These are phyloP conservation scores for Colletotrichum orbiculare DNA, from an alignment of 2,329 filamentous ascomycete species.

Conservation along the genomic window DNA sequence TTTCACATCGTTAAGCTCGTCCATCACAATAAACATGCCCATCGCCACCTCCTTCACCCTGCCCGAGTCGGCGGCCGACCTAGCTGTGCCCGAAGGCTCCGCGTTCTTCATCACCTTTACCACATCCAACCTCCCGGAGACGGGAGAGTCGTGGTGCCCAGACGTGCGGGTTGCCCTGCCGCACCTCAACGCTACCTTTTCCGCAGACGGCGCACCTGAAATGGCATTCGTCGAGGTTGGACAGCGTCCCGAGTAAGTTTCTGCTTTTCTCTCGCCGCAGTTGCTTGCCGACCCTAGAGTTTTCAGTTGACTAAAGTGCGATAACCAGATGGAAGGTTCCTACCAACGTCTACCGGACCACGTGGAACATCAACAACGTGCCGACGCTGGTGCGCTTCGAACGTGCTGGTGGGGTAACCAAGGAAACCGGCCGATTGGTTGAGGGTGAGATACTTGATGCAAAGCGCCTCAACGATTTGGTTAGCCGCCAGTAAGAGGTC, in stretches of 20 bases:
- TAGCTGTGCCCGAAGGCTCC: not conserved
- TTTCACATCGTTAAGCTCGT: not conserved
- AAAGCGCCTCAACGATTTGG: conserved; percentile 39
- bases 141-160: conserved; percentile 52
- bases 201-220: conserved; percentile 38
- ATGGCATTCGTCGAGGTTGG: conserved; percentile 49
- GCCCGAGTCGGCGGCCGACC: not conserved
- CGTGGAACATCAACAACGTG: conserved; percentile 47
- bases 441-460: conserved; percentile 43
- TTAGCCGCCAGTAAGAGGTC: conserved; percentile 16
- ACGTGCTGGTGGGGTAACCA: conserved; percentile 43
- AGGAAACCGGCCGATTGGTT: conserved; percentile 43
- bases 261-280: not conserved
- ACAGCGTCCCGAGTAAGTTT: conserved; percentile 45
- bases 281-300: not conserved
- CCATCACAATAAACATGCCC: conserved; percentile 6
- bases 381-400: conserved; percentile 50
- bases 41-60: conserved; percentile 7
- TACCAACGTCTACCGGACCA: conserved; percentile 47
- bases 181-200: conserved; percentile 45
- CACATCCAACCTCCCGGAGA: conserved; percentile 48
- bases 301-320: not conserved
- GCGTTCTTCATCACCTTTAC: conserved; percentile 49
- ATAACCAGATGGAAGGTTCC: conserved; percentile 47
- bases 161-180: conserved; percentile 51